Evolutionary conservation across 2,329 filamentous ascomycete genomes (phyloP), one percentile per base, ranked within the genome.

Genomic region (Scedosporium boydii): DNA sequence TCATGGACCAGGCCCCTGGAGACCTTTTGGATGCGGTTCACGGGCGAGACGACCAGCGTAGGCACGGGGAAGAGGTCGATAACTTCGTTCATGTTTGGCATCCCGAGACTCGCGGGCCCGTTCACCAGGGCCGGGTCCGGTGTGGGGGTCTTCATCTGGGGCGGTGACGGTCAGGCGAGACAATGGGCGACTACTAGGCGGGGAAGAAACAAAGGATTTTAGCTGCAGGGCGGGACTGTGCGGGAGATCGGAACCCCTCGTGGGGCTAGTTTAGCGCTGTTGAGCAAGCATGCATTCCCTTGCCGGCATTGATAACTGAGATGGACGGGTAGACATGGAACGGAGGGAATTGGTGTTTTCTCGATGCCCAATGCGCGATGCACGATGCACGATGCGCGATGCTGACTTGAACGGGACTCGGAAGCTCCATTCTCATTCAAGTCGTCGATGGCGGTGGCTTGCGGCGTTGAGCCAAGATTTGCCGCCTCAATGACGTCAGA

Each of bases 31-130:
- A 75, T 71, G 61, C 67, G 66, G 61, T 70, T 69, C 7, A 67
- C 62, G 1, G 71, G 70, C 7, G 71, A 70, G 3, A 75, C 65
- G 57, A 72, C 58, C 42, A 72, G 66, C 3, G 69, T 67, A 2
- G 72, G 69, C 16, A 73, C 66, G 4, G 73, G 73, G 1, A 69
- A 69, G 21, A 69, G 64, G 60, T 72, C 68, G 60, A 73, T 67
- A 41, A 73, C 60, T 42, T 68, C 66, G 62, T 64, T 64, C n/a
- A 71, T 46, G 58, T 61, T 29, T 12, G 23, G 51, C 18, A 14
- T 23, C 18, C 18, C 51, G 6, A 55, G 51, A 23, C 18, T 55
- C n/a, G 51, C 51, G 5, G 51, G 51, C 21, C 51, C 51, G 51
- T 23, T 23, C 18, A 23, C 51, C 51, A 55, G 12, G 51, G 51